phyloP scores from a whole-genome alignment of 306 rosid species.

The Cicer chorassanicum region DNA sequence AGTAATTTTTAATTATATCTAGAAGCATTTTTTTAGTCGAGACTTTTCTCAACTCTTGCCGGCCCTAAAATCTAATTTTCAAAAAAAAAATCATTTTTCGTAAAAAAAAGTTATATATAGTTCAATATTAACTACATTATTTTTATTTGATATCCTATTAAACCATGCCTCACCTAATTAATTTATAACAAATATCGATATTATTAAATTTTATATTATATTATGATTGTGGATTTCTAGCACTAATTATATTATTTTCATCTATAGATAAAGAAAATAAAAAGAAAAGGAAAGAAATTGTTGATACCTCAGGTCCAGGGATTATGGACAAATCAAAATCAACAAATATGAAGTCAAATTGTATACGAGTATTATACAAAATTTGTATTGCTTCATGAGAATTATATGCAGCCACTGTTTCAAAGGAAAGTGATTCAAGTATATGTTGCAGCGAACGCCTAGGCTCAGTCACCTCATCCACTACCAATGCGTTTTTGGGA shows the following conservation, averaged over 20 bases:
- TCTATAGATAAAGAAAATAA: not conserved
- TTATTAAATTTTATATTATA: too few relatives aligned
- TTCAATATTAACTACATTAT: too few relatives aligned
- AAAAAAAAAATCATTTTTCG: too few relatives aligned
- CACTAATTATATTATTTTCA: too few relatives aligned
- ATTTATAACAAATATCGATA: too few relatives aligned
- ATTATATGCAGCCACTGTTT: not conserved
- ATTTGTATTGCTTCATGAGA: not conserved
- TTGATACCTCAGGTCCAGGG: conserved; percentile 3
- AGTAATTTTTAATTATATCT: not conserved
- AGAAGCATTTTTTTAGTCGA: too few relatives aligned
- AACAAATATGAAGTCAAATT: conserved; percentile 13
- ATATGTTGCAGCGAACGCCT: not conserved
- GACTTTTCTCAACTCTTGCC: too few relatives aligned
- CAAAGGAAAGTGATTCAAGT: not conserved
- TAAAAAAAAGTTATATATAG: too few relatives aligned
- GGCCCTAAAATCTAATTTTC: too few relatives aligned
- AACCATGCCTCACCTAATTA: too few relatives aligned
- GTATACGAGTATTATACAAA: not conserved
- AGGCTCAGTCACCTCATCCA: not conserved
- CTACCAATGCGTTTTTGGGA: not conserved
- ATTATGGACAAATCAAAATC: conserved; percentile 22
- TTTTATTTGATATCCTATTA: too few relatives aligned
- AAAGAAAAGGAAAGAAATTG: not conserved
- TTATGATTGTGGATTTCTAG: rapidly evolving